phyloP scores from a whole-genome alignment of 202 grass and related monocot species.

The Setaria italica region DNA sequence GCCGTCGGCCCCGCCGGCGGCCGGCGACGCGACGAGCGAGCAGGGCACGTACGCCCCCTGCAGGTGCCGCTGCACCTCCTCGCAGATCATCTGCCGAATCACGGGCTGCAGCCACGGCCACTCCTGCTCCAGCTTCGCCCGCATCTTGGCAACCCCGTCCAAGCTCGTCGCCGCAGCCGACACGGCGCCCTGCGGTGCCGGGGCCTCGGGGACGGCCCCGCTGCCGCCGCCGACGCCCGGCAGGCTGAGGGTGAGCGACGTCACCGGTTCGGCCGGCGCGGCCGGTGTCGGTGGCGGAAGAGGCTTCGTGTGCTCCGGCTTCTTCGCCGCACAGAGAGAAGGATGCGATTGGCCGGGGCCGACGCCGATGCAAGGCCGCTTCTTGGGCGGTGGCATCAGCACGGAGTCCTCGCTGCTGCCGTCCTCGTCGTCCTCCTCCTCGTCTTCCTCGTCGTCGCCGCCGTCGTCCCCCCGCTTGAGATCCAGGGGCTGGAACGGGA shows the following conservation, averaged over 20 bases:
- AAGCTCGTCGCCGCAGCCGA: not conserved
- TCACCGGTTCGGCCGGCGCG: slow-evolving; percentile 13
- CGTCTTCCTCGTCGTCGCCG: not conserved
- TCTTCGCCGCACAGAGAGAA: not conserved
- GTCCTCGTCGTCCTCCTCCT: not conserved
- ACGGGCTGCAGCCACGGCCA: slow-evolving; percentile 37
- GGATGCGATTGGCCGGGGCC: not conserved
- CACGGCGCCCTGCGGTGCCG: not conserved
- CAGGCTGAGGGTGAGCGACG: slow-evolving; percentile 51
- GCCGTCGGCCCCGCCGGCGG: not conserved
- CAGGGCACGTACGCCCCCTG: not conserved
- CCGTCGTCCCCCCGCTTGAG: not conserved
- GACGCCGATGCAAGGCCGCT: slow-evolving; percentile 3
- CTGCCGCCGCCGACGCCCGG: not conserved
- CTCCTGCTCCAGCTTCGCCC: slow-evolving; percentile 35
- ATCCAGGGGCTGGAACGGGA: slow-evolving; percentile 9
- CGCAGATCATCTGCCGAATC: slow-evolving; percentile 49
- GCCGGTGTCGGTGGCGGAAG: not conserved
- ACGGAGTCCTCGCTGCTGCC: slow-evolving; percentile 48
- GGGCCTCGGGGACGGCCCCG: not conserved
- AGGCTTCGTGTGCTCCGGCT: not conserved
- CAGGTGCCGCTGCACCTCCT: slow-evolving; percentile 56
- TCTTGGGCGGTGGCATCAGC: slow-evolving; percentile 18
- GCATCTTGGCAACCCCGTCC: not conserved
- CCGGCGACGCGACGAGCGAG: slow-evolving; percentile 10